Evolutionary conservation across 148 eudicot genomes (phyloP).

Genomic region (Diospyros kaki): DNA sequence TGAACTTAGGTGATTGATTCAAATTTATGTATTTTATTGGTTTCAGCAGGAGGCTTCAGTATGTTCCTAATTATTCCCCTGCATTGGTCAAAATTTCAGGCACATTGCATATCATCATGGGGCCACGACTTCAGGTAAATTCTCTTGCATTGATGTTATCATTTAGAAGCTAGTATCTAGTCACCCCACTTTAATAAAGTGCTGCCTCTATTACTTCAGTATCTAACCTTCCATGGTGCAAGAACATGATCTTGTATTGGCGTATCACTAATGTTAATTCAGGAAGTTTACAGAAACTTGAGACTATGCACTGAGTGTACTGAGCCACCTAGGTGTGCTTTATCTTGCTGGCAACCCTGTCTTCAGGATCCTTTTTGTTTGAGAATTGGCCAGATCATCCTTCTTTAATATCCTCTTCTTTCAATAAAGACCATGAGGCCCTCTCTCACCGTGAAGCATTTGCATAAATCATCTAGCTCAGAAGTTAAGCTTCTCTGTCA

Average conservation of each 20-base stretch:
- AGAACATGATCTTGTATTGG: not conserved
- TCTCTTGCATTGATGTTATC: slow-evolving; percentile 1
- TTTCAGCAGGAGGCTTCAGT: slow-evolving; percentile 9
- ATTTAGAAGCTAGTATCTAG: not conserved
- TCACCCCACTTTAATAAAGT: slow-evolving; percentile 2
- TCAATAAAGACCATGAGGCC: not conserved
- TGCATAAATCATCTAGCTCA: too few species aligned
- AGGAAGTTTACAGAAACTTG: too few species aligned
- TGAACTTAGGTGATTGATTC: slow-evolving; percentile 11
- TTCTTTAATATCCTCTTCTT: not conserved
- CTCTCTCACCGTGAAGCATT: too few species aligned
- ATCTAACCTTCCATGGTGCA: not conserved
- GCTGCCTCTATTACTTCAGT: slow-evolving; percentile 5
- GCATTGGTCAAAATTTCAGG: slow-evolving; percentile 40
- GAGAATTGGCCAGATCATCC: not conserved
- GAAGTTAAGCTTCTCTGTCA: too few species aligned
- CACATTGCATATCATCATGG: slow-evolving; percentile 96
- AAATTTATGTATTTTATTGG: slow-evolving; percentile 2
- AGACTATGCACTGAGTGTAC: not conserved
- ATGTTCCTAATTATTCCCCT: not conserved
- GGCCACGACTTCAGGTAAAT: slow-evolving; percentile 92
- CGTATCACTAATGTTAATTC: not conserved
- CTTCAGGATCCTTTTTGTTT: not conserved
- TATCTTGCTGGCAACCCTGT: not conserved
- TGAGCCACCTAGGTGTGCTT: not conserved